phyloP scores from a whole-genome alignment of 129 eudicot genomes.

The Tagetes erecta region DNA sequence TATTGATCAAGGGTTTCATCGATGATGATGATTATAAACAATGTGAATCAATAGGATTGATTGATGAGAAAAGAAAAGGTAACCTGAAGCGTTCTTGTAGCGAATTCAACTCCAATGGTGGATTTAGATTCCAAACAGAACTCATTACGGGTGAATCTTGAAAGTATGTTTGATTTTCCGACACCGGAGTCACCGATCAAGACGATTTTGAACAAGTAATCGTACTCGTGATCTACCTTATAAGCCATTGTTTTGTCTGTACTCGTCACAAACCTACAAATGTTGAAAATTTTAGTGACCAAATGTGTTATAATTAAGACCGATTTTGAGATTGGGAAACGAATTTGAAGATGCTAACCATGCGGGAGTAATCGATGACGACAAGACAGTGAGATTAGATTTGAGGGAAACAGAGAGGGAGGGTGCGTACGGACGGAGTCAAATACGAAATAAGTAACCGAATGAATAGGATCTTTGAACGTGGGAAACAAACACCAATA shows the following conservation, averaged over 20 bases:
- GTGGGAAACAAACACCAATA: too few species aligned
- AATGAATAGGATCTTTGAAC: too few species aligned
- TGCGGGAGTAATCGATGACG: too few species aligned
- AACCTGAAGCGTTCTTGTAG: conserved; percentile 79
- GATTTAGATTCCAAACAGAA: conserved; percentile 85
- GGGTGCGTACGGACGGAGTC: too few species aligned
- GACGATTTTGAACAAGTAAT: conserved; percentile 74
- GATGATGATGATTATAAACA: background rate
- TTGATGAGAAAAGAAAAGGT: too few species aligned
- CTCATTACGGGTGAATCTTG: conserved; percentile 79
- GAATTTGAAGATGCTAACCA: too few species aligned
- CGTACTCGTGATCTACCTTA: conserved; percentile 78
- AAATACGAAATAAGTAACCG: too few species aligned
- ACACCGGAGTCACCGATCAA: conserved; percentile 85
- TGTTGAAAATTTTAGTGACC: too few species aligned
- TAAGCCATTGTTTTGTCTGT: conserved; percentile 60
- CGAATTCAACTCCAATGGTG: conserved; percentile 89
- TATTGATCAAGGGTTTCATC: background rate
- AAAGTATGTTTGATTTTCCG: conserved; percentile 79
- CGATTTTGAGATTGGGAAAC: too few species aligned
- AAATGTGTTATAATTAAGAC: too few species aligned
- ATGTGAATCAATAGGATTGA: background rate
- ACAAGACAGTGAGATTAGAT: too few species aligned
- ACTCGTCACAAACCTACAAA: conserved; percentile 27
- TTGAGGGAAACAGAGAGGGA: background rate